Percentiles rank a stretch among this genome's conserved stretches.
phyloP scores from a whole-genome alignment of 163 green algal species.

The Prototheca wickerhamii region DNA sequence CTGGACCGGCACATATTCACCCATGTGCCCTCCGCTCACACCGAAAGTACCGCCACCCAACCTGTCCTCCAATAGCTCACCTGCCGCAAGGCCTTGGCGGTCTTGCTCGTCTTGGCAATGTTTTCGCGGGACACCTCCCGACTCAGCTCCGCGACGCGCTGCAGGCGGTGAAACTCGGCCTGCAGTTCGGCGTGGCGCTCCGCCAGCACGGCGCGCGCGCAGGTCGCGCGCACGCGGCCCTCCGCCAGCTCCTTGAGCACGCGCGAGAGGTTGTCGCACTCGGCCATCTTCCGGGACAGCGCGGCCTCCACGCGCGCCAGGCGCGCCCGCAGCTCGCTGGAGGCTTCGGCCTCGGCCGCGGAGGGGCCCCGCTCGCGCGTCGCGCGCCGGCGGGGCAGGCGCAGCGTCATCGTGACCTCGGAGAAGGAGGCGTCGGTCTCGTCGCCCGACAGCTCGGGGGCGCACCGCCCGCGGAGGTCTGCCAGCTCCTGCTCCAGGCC shows the following conservation, averaged over 20 bases:
- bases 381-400: conserved; percentile 1
- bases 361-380: not conserved
- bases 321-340: not conserved
- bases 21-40: not conserved
- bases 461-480: not conserved
- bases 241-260: conserved; percentile 41
- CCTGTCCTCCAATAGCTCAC: conserved; percentile 5
- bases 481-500: too few species aligned
- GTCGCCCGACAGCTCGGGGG: not conserved
- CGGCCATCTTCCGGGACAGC: conserved; percentile 1
- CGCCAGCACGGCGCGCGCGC: conserved; percentile 10
- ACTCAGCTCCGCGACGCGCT: conserved; percentile 38
- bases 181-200: conserved; percentile 37
- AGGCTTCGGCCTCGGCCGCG: not conserved
- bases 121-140: conserved; percentile 38
- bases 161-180: conserved; percentile 28
- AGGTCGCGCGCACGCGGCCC: conserved; percentile 23
- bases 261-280: conserved; percentile 33
- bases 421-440: conserved; percentile 1
- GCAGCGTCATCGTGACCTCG: conserved; percentile 3
- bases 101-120: conserved; percentile 29
- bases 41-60: not conserved
- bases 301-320: conserved; percentile 15
- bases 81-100: conserved; percentile 10
- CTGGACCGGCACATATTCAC: too few species aligned